Percentiles rank a stretch among this genome's conserved stretches.
Evolutionary conservation across 2,329 filamentous ascomycete species (phyloP).

Genomic region (Eutypa lata): DNA sequence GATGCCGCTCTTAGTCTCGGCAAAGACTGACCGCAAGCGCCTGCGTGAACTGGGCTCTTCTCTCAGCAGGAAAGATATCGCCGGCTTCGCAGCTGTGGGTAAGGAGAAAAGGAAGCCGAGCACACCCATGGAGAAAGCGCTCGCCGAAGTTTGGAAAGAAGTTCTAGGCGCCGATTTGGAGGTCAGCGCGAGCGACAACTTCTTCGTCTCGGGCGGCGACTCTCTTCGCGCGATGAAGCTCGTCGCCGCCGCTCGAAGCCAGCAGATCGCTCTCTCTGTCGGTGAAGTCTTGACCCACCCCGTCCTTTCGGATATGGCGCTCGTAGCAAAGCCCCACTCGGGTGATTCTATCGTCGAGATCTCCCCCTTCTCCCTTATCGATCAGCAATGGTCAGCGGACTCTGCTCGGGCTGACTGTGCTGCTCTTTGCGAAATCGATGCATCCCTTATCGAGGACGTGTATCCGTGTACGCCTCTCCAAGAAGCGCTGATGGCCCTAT

Average conservation of each 20-base stretch:
- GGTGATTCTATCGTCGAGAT: conserved; percentile 24
- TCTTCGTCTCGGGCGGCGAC: conserved; percentile 37
- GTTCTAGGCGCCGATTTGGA: conserved; percentile 33
- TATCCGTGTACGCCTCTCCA: conserved; percentile 55
- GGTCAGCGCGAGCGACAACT: conserved; percentile 27
- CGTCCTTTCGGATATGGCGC: conserved; percentile 41
- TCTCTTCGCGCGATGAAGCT: conserved; percentile 51
- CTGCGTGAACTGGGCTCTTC: conserved; percentile 42
- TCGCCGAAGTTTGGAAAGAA: conserved; percentile 35
- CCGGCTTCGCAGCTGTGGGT: conserved; percentile 27
- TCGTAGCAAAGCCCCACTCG: conserved; percentile 26
- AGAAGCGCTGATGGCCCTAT: conserved; percentile 52
- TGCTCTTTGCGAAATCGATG: conserved; percentile 35
- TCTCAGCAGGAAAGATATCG: conserved; percentile 39
- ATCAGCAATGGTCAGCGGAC: conserved; percentile 29
- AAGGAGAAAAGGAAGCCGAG: conserved; percentile 33
- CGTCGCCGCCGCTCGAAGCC: conserved; percentile 39
- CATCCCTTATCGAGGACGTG: conserved; percentile 42
- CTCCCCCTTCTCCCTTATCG: conserved; percentile 38
- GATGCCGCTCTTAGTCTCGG: conserved; percentile 47
- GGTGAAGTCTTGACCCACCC: conserved; percentile 44
- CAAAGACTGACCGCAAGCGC: conserved; percentile 48
- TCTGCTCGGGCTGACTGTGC: conserved; percentile 36
- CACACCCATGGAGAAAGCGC: conserved; percentile 34
- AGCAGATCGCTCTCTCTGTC: conserved; percentile 39